Percentiles rank a stretch among this genome's conserved stretches.
Conservation (phyloP, 2,329 filamentous ascomycete species). For the Orbilia ellipsospora region DNA sequence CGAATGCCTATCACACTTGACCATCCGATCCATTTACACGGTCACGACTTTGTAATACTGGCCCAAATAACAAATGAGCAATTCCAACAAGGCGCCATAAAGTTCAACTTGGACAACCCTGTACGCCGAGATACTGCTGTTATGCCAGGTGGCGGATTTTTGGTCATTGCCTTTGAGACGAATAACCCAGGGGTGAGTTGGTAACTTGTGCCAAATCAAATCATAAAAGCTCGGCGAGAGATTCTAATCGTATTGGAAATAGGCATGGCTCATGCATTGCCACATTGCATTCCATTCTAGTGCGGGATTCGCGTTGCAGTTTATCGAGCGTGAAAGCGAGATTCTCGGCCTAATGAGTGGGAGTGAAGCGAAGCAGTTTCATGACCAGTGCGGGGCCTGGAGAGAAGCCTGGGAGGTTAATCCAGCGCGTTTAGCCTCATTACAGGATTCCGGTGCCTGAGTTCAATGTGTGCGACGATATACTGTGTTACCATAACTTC, state of each 20-base stretch:
- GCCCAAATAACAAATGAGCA: constrained; percentile 40
- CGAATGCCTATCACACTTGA: constrained; percentile 54
- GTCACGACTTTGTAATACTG: constrained; percentile 66
- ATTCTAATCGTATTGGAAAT: neutral
- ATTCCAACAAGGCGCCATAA: constrained; percentile 16
- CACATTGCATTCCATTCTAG: constrained; percentile 68
- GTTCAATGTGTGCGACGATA: neutral
- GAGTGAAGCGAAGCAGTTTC: constrained; percentile 10
- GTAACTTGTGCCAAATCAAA: too few relatives aligned
- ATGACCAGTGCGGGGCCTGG: constrained; percentile 39
- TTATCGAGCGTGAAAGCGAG: constrained; percentile 62
- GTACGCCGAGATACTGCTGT: constrained; percentile 68
- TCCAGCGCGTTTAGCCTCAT: constrained; percentile 3
- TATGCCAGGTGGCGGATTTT: constrained; percentile 64
- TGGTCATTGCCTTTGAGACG: constrained; percentile 67
- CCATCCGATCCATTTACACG: constrained; percentile 68
- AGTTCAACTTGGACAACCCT: constrained; percentile 63
- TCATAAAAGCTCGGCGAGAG: neutral
- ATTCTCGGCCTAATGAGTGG: constrained; percentile 16
- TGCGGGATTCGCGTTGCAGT: constrained; percentile 67
- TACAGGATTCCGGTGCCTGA: constrained; percentile 42
- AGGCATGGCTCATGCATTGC: constrained; percentile 60
- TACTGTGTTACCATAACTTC: neutral
- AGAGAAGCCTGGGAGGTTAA: constrained; percentile 33
- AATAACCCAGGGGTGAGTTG: constrained; percentile 65